Evolutionary conservation across 2,329 filamentous ascomycete species (phyloP), one percentile per base, ranked within the genome.

Genomic region (Paraphoma sp.): DNA sequence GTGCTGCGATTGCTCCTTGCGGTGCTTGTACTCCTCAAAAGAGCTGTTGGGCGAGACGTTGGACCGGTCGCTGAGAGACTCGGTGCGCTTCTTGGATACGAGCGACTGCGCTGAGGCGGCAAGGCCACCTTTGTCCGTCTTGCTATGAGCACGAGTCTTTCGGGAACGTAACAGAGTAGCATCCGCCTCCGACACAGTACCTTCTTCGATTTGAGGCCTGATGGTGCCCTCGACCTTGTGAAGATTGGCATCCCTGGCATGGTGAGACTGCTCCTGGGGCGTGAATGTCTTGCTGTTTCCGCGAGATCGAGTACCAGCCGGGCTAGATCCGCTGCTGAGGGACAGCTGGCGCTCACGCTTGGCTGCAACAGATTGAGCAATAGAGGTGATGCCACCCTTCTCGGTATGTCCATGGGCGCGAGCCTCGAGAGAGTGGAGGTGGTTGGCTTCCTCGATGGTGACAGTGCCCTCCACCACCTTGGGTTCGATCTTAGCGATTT

Each of bases 341-440:
- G 65, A 69, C 10, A 57, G 38, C 50, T 62, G 48, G 16, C 63
- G 59, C 48, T 69, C 67, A 54, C 65, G 60, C 47, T 63, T 75
- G 10, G 77, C 68, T 23, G 68, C 76, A 8, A 79, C 67, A n/a
- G 73, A 73, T 67, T 79, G 74, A 11, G 79, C 78, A 14, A 71
- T 64, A 18, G 78, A 72, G 18, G 74, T 72, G 42, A 80, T 61
- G 23, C 76, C 69, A 1, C 71, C 72, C 47, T 71, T 73, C 59
- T 75, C 70, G 3, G 71, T 73, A 44, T 72, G 67, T 5, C 70
- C 72, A 41, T 73, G 64, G 44, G 68, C 74, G 33, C 77, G 74
- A 51, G 75, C 72, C 59, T 80, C 78, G 45, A 78, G 76, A 29
- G 76, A 78, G 54, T 79, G 76, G 28, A 80, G 70, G 46, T 72